These are phyloP conservation scores for Allium cepa DNA, from an alignment of 106 monocot genomes.

Conservation along the genomic window DNA sequence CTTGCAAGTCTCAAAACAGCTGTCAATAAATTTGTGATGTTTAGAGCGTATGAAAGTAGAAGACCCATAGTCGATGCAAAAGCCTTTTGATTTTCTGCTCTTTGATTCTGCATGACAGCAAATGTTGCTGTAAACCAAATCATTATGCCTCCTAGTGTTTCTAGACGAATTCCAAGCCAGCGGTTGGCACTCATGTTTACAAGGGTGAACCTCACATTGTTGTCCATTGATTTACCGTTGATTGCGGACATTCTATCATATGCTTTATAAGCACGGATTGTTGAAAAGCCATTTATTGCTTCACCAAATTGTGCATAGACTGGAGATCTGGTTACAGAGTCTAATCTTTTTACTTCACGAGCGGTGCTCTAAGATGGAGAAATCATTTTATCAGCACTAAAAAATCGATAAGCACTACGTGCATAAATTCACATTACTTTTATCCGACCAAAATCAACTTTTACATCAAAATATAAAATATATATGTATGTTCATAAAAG, in stretches of 20 bases:
- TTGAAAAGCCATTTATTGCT: conserved; percentile 90
- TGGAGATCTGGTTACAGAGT: conserved; percentile 96
- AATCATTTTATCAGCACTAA: no score
- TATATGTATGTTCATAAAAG: no score
- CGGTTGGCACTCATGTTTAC: conserved; percentile 85
- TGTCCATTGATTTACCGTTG: conserved; percentile 98
- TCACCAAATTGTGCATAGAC: conserved; percentile 99
- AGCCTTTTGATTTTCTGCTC: conserved; percentile 69
- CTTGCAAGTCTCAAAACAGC: conserved; percentile 88
- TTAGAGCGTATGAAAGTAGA: conserved; percentile 87
- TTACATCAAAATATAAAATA: no score
- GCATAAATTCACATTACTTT: no score
- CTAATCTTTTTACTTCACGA: conserved; percentile 92
- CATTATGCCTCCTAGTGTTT: conserved; percentile 86
- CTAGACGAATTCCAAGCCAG: conserved; percentile 93
- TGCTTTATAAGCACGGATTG: conserved; percentile 97
- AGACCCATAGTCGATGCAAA: conserved; percentile 99
- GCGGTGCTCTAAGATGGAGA: conserved; percentile 57
- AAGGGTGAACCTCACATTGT: conserved; percentile 92
- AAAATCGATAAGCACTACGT: no score
- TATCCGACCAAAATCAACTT: no score
- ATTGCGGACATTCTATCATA: conserved; percentile 93
- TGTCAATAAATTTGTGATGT: conserved; percentile 88
- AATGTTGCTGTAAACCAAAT: conserved; percentile 95
- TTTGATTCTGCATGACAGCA: conserved; percentile 97